A percentile compares a stretch with the other conserved stretches of the same genome.
Evolutionary conservation across 1,139 yeast species (phyloP).

Genomic region (Diutina ranongensis): DNA sequence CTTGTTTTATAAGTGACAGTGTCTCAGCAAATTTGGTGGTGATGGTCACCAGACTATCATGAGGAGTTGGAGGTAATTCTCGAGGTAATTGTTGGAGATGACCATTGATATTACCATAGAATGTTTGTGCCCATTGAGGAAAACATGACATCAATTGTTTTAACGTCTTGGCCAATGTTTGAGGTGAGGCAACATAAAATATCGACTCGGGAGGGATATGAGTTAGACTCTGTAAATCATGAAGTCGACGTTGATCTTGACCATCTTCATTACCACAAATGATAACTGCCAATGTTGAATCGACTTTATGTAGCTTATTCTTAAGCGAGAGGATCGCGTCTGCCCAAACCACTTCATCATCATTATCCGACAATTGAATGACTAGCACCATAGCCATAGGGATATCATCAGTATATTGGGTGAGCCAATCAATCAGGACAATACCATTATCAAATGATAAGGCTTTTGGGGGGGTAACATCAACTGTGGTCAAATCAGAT

Average conservation of each 20-base stretch:
- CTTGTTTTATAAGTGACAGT: constrained; percentile 28
- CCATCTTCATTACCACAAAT: constrained; percentile 14
- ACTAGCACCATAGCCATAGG: constrained; percentile 25
- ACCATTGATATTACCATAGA: constrained; percentile 22
- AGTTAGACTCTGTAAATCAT: constrained; percentile 22
- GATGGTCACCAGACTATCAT: constrained; percentile 21
- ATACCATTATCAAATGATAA: too few relatives aligned
- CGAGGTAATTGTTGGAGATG: constrained; percentile 25
- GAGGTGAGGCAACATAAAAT: constrained; percentile 12
- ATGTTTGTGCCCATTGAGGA: constrained; percentile 20
- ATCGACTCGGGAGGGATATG: constrained; percentile 18
- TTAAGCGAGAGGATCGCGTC: constrained; percentile 14
- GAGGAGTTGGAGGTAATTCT: too few relatives aligned
- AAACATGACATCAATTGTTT: constrained; percentile 19
- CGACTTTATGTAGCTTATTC: constrained; percentile 11
- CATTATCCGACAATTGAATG: constrained; percentile 12
- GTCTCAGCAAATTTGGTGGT: constrained; percentile 31
- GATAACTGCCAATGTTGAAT: constrained; percentile 20
- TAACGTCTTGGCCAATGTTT: constrained; percentile 16
- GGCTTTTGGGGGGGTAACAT: too few relatives aligned
- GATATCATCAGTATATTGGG: constrained; percentile 19
- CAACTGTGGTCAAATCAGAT: background rate
- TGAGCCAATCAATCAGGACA: constrained; percentile 25
- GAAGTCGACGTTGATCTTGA: constrained; percentile 11
- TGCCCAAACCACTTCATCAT: constrained; percentile 13